These are phyloP conservation scores for Didymella lethalis DNA, from an alignment of 2,329 filamentous ascomycete species.

Conservation along the genomic window DNA sequence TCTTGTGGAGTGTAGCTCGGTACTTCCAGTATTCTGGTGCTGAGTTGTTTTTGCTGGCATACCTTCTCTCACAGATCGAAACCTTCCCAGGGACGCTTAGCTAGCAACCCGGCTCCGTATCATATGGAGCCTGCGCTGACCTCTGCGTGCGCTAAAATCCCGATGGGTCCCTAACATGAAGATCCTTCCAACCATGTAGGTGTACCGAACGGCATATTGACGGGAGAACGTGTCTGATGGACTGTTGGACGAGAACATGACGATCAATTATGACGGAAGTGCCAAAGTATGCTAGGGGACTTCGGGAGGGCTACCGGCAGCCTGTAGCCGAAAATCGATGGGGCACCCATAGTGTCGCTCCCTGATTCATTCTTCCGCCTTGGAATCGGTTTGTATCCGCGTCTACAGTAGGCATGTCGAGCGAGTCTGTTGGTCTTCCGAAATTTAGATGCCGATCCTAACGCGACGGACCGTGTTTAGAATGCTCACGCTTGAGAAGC, in stretches of 20 bases:
- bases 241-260: background rate
- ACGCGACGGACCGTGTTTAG: background rate
- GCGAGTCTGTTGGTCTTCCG: background rate
- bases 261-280: background rate
- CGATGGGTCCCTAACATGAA: background rate
- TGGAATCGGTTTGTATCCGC: background rate
- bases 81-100: background rate
- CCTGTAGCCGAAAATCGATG: background rate
- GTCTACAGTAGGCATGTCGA: background rate
- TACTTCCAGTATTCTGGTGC: background rate
- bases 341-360: background rate
- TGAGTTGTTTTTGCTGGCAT: background rate
- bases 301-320: conserved; percentile 1
- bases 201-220: background rate
- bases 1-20: background rate
- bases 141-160: background rate
- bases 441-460: background rate
- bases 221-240: background rate
- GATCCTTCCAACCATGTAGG: background rate
- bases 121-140: background rate
- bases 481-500: background rate
- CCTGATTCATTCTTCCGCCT: background rate
- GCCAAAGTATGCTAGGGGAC: conserved; percentile 1
- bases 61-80: background rate
- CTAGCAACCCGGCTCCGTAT: background rate